Evolutionary conservation across 495 filamentous ascomycete genomes (phyloP).

Genomic region (Penicillium cinerascens): DNA sequence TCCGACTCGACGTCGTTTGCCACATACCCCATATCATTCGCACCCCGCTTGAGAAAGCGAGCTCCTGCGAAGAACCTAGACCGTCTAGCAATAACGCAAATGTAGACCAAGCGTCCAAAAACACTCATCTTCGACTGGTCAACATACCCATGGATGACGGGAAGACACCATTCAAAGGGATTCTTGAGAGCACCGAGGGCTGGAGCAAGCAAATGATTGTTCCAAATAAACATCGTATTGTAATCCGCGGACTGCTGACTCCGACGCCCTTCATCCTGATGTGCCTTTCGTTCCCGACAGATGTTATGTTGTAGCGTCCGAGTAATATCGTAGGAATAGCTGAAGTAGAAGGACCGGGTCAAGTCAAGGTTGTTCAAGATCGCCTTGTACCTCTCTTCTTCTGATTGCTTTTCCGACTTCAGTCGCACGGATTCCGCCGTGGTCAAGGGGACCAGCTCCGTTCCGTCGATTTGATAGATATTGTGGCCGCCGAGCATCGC

Average conservation of each 20-base stretch:
- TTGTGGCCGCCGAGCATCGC: constrained; percentile 96
- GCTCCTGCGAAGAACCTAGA: constrained; percentile 94
- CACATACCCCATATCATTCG: constrained; percentile 94
- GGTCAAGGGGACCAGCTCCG: constrained; percentile 84
- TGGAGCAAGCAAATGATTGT: constrained; percentile 80
- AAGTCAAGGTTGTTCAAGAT: constrained; percentile 91
- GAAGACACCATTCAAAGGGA: constrained; percentile 92
- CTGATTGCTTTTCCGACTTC: constrained; percentile 76
- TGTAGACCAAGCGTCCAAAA: constrained; percentile 81
- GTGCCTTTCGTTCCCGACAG: constrained; percentile 66
- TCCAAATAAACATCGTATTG: constrained; percentile 98
- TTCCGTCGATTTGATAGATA: constrained; percentile 93
- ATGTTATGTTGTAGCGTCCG: constrained; percentile 91
- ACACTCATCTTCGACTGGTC: constrained; percentile 83
- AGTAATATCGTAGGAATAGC: constrained; percentile 96
- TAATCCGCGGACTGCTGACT: constrained; percentile 59
- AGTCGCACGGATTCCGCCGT: constrained; percentile 57
- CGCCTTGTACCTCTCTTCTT: constrained; percentile 83
- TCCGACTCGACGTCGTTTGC: constrained; percentile 99
- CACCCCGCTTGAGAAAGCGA: constrained; percentile 88
- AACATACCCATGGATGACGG: constrained; percentile 93
- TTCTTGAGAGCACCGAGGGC: constrained; percentile 67
- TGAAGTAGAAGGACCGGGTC: constrained; percentile 92
- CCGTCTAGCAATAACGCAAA: constrained; percentile 87
- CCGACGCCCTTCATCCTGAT: constrained; percentile 59